These are phyloP conservation scores for Aspergillus ellipticus DNA, from an alignment of 495 filamentous ascomycete genomes.

Conservation along the genomic window DNA sequence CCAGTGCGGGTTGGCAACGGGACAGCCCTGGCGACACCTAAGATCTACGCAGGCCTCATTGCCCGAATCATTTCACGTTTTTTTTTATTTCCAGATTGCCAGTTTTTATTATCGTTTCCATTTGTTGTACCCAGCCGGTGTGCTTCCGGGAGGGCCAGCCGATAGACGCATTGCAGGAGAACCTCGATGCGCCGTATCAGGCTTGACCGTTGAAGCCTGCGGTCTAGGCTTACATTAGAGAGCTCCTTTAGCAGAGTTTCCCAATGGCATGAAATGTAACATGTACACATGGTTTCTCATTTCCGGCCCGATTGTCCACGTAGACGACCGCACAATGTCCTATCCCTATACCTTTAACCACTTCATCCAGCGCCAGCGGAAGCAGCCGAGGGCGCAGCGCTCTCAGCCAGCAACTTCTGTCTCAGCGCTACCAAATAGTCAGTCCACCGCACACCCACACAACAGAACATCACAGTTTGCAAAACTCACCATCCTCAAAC, in stretches of 20 bases:
- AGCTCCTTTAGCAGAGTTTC: not conserved
- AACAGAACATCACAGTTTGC: not conserved
- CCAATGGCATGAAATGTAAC: not conserved
- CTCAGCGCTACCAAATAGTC: constrained; percentile 35
- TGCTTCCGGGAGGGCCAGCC: not conserved
- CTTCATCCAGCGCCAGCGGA: constrained; percentile 28
- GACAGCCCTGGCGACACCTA: not conserved
- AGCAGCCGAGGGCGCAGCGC: constrained; percentile 26
- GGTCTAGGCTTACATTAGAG: not conserved
- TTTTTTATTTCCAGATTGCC: not conserved
- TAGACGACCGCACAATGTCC: not conserved
- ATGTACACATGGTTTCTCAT: not conserved
- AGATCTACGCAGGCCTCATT: not conserved
- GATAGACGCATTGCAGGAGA: not conserved
- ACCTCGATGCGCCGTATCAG: not conserved
- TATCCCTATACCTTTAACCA: not conserved
- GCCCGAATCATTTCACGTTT: not conserved
- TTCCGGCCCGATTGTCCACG: not conserved
- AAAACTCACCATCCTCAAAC: constrained; percentile 76
- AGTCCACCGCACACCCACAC: constrained; percentile 8
- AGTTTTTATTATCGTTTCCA: not conserved
- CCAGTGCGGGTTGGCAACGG: too few relatives aligned
- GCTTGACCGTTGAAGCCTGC: not conserved
- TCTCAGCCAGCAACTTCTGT: constrained; percentile 46
- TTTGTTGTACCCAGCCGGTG: not conserved